Evolutionary conservation across 768 basidiomycete genomes (phyloP).

Genomic region (Kwoniella botswanensis): DNA sequence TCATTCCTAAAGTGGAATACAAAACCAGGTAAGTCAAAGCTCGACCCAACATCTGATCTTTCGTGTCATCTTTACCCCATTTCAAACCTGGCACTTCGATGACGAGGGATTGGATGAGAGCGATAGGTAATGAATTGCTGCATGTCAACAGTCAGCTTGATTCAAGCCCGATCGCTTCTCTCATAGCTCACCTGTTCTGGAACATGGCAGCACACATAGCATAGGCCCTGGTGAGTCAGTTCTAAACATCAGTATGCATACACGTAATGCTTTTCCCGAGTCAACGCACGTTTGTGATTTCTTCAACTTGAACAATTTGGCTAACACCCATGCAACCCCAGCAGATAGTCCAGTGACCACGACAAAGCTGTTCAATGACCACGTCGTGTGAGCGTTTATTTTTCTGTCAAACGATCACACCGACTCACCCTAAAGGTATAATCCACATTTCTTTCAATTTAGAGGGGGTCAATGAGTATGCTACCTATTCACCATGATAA

Average conservation of each 20-base stretch:
- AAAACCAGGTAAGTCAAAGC: slow-evolving; percentile 65
- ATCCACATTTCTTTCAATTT: slow-evolving; percentile 59
- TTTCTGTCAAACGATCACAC: neutral
- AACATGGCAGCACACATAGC: slow-evolving; percentile 58
- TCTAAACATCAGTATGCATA: slow-evolving; percentile 1
- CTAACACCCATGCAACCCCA: slow-evolving; percentile 68
- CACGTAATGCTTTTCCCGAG: neutral
- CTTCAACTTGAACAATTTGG: slow-evolving; percentile 70
- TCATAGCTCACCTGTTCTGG: slow-evolving; percentile 51
- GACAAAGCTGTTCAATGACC: slow-evolving; percentile 69
- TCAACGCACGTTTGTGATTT: slow-evolving; percentile 74
- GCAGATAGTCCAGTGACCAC: slow-evolving; percentile 77
- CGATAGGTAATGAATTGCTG: slow-evolving; percentile 92
- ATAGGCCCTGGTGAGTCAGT: slow-evolving; percentile 45
- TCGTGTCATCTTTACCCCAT: slow-evolving; percentile 79
- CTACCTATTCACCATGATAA: slow-evolving; percentile 60
- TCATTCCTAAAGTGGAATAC: slow-evolving; percentile 94
- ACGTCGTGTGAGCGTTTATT: neutral
- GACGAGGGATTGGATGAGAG: slow-evolving; percentile 80
- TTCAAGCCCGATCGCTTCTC: neutral
- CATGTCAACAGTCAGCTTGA: slow-evolving; percentile 64
- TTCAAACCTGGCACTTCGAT: slow-evolving; percentile 79
- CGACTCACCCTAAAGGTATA: slow-evolving; percentile 54
- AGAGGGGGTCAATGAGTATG: slow-evolving; percentile 79
- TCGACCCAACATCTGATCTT: slow-evolving; percentile 87